Base-by-base conservation (phyloP, 305 asterid genomes). In the Fraxinus angustifolia region DNA sequence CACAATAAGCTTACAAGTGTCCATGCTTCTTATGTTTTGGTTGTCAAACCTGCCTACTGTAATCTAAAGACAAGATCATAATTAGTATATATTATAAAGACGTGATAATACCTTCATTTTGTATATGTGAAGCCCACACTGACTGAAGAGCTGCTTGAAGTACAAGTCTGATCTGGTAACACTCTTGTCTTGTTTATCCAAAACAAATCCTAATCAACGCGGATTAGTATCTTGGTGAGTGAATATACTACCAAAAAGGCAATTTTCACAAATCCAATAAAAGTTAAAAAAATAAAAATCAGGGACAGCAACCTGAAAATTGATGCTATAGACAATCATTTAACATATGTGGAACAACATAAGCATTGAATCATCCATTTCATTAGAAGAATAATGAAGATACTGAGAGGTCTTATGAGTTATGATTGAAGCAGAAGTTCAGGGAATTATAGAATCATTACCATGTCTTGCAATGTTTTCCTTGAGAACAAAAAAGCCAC, bases 171-270 rank as follows among this genome's bases (percentile, higher is more conserved):
- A 95, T 88, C 99, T 90, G n/a, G 98, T 95, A 75, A 95, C 84
- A 87, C 98, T 95, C 83, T 89, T 95, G 88, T 95, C 98, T 85
- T 84, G 88, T 76, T 94, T 91, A 88, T 95, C 99, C 92, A 94
- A 87, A 60, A 95, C 96, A 85, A 93, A 93, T 78, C 97, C 98
- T 94, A 50, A 73, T 65, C 74, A 74, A 81, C 50, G 72, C 42
- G 77, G 80, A 82, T 70, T 30, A 45, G 38, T 26, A 65, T 77
- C 53, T 71, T 62, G 30, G 73, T 70, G 30, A 65, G 56, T 62
- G n/a, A n/a, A 38, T 36, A 42, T 23, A 23, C 36, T 7, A 7
- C 4, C 14, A 48, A 4, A 80, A 56, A 34, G 62, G 79, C 68
- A 68, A 68, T 48, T 40, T 77, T 68, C 23, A 42, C 17, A 30